Percentiles rank a stretch among this genome's conserved stretches.
phyloP scores from a whole-genome alignment of 345 rosid species.

The Eutrema yunnanense region DNA sequence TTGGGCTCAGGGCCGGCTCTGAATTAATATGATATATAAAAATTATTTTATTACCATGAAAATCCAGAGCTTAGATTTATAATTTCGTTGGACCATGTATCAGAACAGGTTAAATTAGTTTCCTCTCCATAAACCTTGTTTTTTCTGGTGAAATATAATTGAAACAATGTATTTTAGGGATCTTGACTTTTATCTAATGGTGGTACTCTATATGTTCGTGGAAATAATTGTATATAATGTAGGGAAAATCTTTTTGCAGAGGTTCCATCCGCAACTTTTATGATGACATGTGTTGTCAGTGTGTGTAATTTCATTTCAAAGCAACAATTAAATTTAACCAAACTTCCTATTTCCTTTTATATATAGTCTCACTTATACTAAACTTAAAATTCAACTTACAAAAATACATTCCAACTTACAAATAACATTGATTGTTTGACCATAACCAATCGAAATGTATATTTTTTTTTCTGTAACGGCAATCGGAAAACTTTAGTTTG shows the following conservation, averaged over 20 bases:
- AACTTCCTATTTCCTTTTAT: background rate
- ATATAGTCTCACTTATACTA: background rate
- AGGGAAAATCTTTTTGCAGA: background rate
- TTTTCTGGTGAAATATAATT: background rate
- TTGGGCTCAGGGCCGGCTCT: too few relatives aligned
- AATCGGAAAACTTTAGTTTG: background rate
- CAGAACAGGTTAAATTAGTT: background rate
- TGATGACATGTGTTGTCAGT: conserved; percentile 11
- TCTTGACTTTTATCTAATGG: background rate
- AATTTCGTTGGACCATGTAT: background rate
- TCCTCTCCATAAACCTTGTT: background rate
- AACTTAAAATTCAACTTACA: background rate
- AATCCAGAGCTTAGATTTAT: background rate
- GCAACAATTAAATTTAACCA: conserved; percentile 20
- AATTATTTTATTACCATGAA: background rate
- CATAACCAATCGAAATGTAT: background rate
- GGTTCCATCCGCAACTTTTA: conserved; percentile 16
- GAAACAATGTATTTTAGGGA: too few relatives aligned
- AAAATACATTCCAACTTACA: background rate
- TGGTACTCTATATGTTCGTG: conserved; percentile 1
- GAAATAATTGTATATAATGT: background rate
- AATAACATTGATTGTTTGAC: background rate
- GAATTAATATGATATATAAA: too few relatives aligned
- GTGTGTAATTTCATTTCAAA: conserved; percentile 4
- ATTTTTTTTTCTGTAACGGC: background rate